phyloP scores from a whole-genome alignment of 106 monocot genomes.

The Allium sativum region DNA sequence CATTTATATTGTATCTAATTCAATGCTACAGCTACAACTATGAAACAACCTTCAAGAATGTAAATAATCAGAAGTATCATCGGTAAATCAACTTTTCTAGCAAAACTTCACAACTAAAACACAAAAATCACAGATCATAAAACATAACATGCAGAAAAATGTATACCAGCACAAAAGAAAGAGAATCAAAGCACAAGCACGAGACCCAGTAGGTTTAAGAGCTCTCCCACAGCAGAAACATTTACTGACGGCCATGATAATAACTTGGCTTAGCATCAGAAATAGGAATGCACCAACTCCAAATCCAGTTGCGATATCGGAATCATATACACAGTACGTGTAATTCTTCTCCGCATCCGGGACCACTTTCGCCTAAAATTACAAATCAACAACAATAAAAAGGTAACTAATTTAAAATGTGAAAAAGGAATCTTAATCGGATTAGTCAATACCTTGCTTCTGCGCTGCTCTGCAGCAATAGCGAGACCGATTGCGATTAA shows the following conservation, averaged over 20 bases:
- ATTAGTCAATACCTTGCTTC: conserved; percentile 9
- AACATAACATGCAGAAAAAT: too few relatives aligned
- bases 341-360: conserved; percentile 27
- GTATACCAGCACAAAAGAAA: conserved; percentile 32
- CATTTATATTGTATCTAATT: too few relatives aligned
- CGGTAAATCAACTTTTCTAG: too few relatives aligned
- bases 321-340: conserved; percentile 32
- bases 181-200: conserved; percentile 34
- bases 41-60: too few relatives aligned
- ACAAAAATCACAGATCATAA: too few relatives aligned
- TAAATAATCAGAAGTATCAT: too few relatives aligned
- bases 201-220: conserved; percentile 23
- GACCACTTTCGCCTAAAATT: conserved; percentile 22
- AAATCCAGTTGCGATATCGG: conserved; percentile 27
- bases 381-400: background rate
- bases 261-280: conserved; percentile 19
- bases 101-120: too few relatives aligned
- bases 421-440: background rate
- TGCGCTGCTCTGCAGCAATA: conserved; percentile 35
- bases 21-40: too few relatives aligned
- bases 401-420: background rate
- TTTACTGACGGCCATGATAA: conserved; percentile 22
- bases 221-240: conserved; percentile 44
- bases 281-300: conserved; percentile 33
- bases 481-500: conserved; percentile 37